Percentiles rank a stretch among this genome's conserved stretches.
Conservation (phyloP, 139 green algal species). For the Penium margaritaceum region DNA sequence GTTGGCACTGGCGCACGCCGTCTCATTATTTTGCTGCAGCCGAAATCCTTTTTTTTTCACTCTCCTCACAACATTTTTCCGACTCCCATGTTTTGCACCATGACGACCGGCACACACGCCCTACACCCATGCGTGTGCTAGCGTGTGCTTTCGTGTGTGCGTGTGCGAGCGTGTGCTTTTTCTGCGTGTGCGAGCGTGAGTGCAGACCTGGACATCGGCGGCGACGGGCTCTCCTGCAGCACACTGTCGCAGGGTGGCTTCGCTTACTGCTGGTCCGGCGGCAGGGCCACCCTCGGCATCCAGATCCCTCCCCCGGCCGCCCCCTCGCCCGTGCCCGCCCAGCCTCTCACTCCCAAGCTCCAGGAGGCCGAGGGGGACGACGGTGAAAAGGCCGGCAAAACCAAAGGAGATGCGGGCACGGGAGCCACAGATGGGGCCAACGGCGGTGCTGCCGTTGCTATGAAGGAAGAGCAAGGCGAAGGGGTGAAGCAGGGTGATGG, state of each 20-base stretch:
- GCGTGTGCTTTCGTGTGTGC: background rate
- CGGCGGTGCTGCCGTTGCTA: background rate
- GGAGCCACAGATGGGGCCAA: no score
- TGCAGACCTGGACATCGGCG: background rate
- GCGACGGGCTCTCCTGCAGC: background rate
- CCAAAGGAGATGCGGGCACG: no score
- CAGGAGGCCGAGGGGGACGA: no score
- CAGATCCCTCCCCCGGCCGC: background rate
- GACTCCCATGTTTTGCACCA: no score
- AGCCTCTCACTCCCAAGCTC: no score
- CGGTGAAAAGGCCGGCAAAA: no score
- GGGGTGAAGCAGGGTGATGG: background rate
- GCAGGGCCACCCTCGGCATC: constrained; percentile 1
- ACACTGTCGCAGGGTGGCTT: constrained; percentile 13
- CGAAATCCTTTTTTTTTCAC: background rate
- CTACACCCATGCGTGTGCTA: background rate
- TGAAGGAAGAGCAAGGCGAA: background rate
- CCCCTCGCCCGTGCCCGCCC: background rate
- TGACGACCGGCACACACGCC: no score
- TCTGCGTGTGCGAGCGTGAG: background rate
- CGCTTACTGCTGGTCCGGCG: constrained; percentile 17
- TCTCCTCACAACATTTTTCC: background rate
- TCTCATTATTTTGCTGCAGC: no score
- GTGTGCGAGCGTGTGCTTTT: background rate
- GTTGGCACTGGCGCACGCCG: no score